These are phyloP conservation scores for Curvularia hawaiiensis DNA, from an alignment of 2,329 filamentous ascomycete genomes.

Conservation along the genomic window DNA sequence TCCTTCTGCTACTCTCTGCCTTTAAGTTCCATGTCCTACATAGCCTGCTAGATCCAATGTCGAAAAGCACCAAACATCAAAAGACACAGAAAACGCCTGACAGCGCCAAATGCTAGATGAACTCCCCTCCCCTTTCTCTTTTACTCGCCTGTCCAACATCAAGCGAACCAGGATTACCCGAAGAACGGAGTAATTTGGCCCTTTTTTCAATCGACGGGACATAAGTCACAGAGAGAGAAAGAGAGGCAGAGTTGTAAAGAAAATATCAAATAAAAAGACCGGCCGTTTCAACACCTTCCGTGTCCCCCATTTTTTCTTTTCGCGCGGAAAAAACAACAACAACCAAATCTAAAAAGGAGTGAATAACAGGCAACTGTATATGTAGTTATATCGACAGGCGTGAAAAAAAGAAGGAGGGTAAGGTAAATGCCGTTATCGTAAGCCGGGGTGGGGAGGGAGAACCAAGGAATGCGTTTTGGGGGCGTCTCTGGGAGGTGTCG, in stretches of 20 bases:
- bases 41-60: not conserved
- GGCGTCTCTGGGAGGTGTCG: not conserved
- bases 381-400: slow-evolving; percentile 28
- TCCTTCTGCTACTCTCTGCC: too few relatives aligned
- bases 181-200: not conserved
- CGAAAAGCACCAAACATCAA: not conserved
- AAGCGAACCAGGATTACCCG: not conserved
- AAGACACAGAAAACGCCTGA: not conserved
- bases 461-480: not conserved
- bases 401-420: slow-evolving; percentile 23
- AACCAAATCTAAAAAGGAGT: not conserved
- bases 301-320: slow-evolving; percentile 21
- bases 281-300: slow-evolving; percentile 3
- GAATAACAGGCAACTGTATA: slow-evolving; percentile 6
- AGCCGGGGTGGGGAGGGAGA: not conserved
- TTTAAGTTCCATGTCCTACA: too few relatives aligned
- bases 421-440: slow-evolving; percentile 26
- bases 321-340: too few relatives aligned
- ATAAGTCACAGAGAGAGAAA: not conserved
- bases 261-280: too few relatives aligned
- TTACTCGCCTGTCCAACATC: not conserved
- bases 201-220: not conserved
- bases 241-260: too few relatives aligned
- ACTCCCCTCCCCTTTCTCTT: not conserved
- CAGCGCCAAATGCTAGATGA: not conserved